Conservation (phyloP, 495 filamentous ascomycete genomes). For the Penicillium verhagenii region DNA sequence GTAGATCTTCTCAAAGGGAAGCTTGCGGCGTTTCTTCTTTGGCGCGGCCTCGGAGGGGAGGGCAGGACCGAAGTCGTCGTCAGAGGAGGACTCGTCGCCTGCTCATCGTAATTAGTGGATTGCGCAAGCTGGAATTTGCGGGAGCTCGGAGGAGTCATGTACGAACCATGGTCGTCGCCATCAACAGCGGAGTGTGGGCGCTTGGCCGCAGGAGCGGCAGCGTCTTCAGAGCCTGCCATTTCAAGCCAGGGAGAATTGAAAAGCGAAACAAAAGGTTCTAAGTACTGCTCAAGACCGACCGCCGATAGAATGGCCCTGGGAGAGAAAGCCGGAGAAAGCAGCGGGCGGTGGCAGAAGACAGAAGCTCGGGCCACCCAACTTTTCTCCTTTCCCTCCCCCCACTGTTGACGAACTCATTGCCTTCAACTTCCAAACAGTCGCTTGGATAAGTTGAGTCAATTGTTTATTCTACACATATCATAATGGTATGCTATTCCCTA, state of each 20-base stretch:
- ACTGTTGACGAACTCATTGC: conserved; percentile 29
- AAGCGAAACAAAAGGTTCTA: not conserved
- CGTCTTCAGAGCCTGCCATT: conserved; percentile 35
- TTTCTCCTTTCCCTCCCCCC: conserved; percentile 36
- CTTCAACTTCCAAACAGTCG: conserved; percentile 14
- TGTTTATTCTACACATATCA: conserved; percentile 28
- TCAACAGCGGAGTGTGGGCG: conserved; percentile 42
- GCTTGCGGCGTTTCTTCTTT: conserved; percentile 87
- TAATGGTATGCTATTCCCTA: conserved; percentile 30
- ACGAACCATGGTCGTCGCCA: conserved; percentile 34
- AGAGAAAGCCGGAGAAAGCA: conserved; percentile 10
- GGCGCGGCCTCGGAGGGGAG: conserved; percentile 70
- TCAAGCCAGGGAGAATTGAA: not conserved
- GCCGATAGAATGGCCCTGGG: not conserved
- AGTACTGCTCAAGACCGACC: not conserved
- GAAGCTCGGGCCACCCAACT: conserved; percentile 46
- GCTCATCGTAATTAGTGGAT: conserved; percentile 15
- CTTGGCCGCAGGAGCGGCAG: conserved; percentile 25
- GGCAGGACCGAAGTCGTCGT: conserved; percentile 93
- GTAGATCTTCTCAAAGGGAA: conserved; percentile 94
- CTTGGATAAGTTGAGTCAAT: conserved; percentile 24
- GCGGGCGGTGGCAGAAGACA: conserved; percentile 34
- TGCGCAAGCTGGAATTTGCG: conserved; percentile 4
- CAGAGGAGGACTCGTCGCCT: conserved; percentile 67
- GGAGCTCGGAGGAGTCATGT: not conserved